phyloP scores from a whole-genome alignment of 345 rosid genomes.

The Dipteronia sinensis region DNA sequence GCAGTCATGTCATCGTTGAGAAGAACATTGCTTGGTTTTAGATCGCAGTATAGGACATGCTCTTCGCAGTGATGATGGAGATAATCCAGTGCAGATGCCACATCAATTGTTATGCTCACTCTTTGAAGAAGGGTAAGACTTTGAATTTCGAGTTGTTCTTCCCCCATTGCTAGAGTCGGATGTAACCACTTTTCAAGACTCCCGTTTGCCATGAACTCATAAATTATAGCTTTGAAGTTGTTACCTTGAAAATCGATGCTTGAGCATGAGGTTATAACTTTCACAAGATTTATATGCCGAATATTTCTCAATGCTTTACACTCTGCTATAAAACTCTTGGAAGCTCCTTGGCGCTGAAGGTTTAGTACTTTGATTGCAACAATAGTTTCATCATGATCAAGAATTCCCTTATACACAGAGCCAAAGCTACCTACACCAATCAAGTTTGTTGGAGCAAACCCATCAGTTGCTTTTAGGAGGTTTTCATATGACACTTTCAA shows the following conservation, averaged over 20 bases:
- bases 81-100: conserved; percentile 7
- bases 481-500: neutral
- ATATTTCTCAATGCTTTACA: conserved; percentile 12
- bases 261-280: conserved; percentile 9
- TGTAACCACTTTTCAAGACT: neutral
- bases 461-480: conserved; percentile 14
- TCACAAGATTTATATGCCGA: conserved; percentile 1
- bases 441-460: conserved; percentile 13
- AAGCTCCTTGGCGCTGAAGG: conserved; percentile 2
- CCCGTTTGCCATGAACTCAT: conserved; percentile 25
- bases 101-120: conserved; percentile 18
- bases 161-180: neutral
- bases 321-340: conserved; percentile 27
- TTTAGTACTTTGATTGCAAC: conserved; percentile 6
- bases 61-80: conserved; percentile 7
- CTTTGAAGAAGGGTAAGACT: neutral
- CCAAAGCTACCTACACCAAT: neutral
- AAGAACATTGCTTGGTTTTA: conserved; percentile 28
- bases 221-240: conserved; percentile 24
- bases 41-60: neutral
- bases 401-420: neutral
- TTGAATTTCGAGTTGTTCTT: neutral
- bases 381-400: neutral
- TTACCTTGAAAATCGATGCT: conserved; percentile 16
- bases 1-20: conserved; percentile 21